Conservation (phyloP, 2,329 filamentous ascomycete species). For the Aspergillus cejpii region DNA sequence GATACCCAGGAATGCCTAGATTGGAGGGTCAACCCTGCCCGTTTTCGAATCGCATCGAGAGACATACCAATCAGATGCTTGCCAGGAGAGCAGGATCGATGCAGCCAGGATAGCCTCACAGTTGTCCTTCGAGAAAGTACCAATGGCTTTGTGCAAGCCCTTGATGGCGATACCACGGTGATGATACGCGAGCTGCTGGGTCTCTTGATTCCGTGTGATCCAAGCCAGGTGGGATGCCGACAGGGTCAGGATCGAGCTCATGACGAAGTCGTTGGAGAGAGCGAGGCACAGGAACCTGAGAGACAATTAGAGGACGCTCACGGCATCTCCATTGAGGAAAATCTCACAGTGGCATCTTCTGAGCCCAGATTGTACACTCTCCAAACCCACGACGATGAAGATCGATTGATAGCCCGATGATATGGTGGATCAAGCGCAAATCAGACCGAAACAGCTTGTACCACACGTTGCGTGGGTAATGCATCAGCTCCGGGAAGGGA, state of each 20-base stretch:
- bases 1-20: slow-evolving; percentile 84
- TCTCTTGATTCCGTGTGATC: slow-evolving; percentile 76
- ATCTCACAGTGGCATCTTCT: slow-evolving; percentile 82
- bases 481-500: slow-evolving; percentile 72
- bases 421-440: slow-evolving; percentile 81
- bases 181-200: slow-evolving; percentile 81
- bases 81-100: slow-evolving; percentile 89
- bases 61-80: slow-evolving; percentile 87
- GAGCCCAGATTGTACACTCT: slow-evolving; percentile 85
- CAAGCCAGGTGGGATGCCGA: slow-evolving; percentile 93
- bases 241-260: slow-evolving; percentile 86
- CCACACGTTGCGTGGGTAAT: slow-evolving; percentile 68
- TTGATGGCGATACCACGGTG: slow-evolving; percentile 80
- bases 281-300: slow-evolving; percentile 73
- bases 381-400: slow-evolving; percentile 70
- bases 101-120: slow-evolving; percentile 88
- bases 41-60: slow-evolving; percentile 19
- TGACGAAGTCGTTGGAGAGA: slow-evolving; percentile 76
- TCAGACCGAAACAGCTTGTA: slow-evolving; percentile 69
- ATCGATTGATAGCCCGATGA: slow-evolving; percentile 77
- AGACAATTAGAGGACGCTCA: slow-evolving; percentile 16
- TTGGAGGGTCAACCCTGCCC: slow-evolving; percentile 32
- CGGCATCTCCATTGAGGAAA: slow-evolving; percentile 7
- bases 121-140: slow-evolving; percentile 73
- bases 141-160: slow-evolving; percentile 81